Evolutionary conservation across 345 rosid species (phyloP), one percentile per base, ranked within the genome.

Genomic region (Dipteronia dyeriana): DNA sequence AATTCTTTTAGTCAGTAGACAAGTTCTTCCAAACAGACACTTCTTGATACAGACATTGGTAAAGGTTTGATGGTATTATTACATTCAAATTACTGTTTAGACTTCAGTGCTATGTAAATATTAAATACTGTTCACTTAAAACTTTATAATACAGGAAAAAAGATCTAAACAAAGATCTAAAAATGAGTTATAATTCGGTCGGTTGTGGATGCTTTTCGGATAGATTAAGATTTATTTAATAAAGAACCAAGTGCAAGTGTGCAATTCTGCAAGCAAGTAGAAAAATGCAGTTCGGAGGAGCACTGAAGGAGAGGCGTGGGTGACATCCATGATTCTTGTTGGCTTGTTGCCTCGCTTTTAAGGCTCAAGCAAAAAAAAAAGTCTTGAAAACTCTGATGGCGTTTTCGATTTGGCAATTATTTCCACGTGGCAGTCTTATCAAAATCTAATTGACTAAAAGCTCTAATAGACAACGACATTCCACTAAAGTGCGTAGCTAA

Each of bases 371-470:
- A 20, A 67, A 64, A 5, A 64, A 5, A 5, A 17, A 1, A 1
- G 19, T 8, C 43, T 53, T 22, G 13, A 39, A 60, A 75, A 13
- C 41, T 41, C 61, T 26, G 49, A 29, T 63, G 6, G 29, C 53
- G 25, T 5, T 70, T 62, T 75, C 29, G 6, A 14, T 17, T 60
- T 54, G 19, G 29, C 20, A 61, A 14, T 61, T 23, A 66, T 5
- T 3, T 64, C 82, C 83, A 81, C 78, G 60, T 81, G 86, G 81
- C 74, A 75, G 76, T 78, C 73, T 62, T 49, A 68, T 71, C 77
- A 59, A 66, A 66, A 49, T 66, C 64, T 26, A 25, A 75, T 16
- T 53, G 68, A 69, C 65, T 70, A 56, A 39, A 23, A 70, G 51
- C 23, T 26, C 70, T 19, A 25, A 4, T 53, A 4, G 68, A 79